Conservation (phyloP, 345 rosid genomes). For the thale cress (Arabidopsis thaliana) region TAIR10.1 NC_003070.9:6735001-6735500, state of each 20-base stretch:
- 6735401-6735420: background rate
- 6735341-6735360: background rate
- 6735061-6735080: too few species aligned
- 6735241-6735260: too few species aligned
- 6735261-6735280: background rate
- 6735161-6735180: too few species aligned
- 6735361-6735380: background rate
- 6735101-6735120: too few species aligned
- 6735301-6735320: constrained; percentile 7
- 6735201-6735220: too few species aligned
- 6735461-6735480: background rate
- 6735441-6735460: too few species aligned
- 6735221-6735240: too few species aligned
- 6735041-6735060: background rate
- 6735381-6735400: constrained; percentile 2
- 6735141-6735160: too few species aligned
- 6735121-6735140: too few species aligned
- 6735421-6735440: background rate
- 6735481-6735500: background rate
- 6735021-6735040: background rate
- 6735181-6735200: too few species aligned
- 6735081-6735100: too few species aligned
- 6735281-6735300: background rate
- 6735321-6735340: constrained; percentile 3
- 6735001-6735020: background rate